A percentile compares a stretch with the other conserved stretches of the same genome.
phyloP scores from a whole-genome alignment of 306 rosid species.

The Cucurbita moschata region DNA sequence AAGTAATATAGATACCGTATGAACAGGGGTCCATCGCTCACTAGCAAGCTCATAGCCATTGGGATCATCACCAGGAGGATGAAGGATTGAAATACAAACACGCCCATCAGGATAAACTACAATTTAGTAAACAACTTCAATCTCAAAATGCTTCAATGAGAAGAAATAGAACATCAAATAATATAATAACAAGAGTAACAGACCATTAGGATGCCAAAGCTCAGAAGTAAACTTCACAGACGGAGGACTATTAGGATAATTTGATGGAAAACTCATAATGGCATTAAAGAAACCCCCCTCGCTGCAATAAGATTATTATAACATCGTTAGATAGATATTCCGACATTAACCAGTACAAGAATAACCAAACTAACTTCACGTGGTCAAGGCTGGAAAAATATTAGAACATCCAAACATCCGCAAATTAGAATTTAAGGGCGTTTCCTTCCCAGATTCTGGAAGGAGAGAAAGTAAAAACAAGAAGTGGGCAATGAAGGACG shows the following conservation, averaged over 20 bases:
- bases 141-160: slow-evolving; percentile 2
- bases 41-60: slow-evolving; percentile 98
- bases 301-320: slow-evolving; percentile 28
- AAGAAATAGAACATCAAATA: not conserved
- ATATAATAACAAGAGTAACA: slow-evolving; percentile 7
- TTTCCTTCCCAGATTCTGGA: not conserved
- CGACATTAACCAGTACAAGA: not conserved
- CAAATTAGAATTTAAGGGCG: not conserved
- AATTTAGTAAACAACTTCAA: not conserved
- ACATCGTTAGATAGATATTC: not conserved
- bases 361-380: not conserved
- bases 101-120: slow-evolving; percentile 96
- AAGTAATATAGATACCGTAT: slow-evolving; percentile 37
- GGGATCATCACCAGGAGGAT: slow-evolving; percentile 97
- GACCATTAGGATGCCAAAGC: slow-evolving; percentile 95
- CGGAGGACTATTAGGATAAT: slow-evolving; percentile 95
- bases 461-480: not conserved
- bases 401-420: not conserved
- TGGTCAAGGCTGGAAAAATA: not conserved
- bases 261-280: slow-evolving; percentile 80
- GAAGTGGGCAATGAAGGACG: too few relatives aligned
- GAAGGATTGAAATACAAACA: slow-evolving; percentile 96
- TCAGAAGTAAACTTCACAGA: slow-evolving; percentile 78
- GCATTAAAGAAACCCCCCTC: slow-evolving; percentile 98
- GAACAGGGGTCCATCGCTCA: slow-evolving; percentile 99